Base-by-base conservation (phyloP, 805 yeast genomes). In the Nakazawaea wyomingensis region DNA sequence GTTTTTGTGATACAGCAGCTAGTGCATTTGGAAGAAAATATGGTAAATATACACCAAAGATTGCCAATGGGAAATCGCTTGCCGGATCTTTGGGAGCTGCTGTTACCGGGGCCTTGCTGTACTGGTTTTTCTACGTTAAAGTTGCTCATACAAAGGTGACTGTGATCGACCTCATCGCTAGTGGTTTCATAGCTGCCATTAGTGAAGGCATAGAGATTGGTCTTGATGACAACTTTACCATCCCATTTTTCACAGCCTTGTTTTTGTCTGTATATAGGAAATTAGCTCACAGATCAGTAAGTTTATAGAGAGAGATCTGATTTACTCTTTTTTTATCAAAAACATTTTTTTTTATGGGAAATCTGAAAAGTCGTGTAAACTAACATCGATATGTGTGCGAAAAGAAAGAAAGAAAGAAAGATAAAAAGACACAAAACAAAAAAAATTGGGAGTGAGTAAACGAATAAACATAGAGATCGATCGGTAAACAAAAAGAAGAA, bases 1-100 rank as follows among this genome's bases (percentile, higher is more conserved):
- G 96, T 56, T 93, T 98, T 98, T 89, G 96, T 4, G 99, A 93
- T 58, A 88, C 98, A 8, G 91, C 97, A 2, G 99, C 99, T 2
- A 87, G 96, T 3, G 87, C 96, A 0, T 65, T 90, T 56, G 99
- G 99, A 31, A 74, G 99, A 51, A 76, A 75, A 43, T 91, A 66
- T 60, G 98, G 98, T 7, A 74, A 84, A 54, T 72, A 82, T 50
- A 87, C 96, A 6, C 95, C 95, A 32, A 80, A 82, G 55, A 61
- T 91, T 17, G 72, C 83, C 5, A 69, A 74, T 48, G 77, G 78
- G 48, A 93, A 93, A 62, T 85, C 96, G 3, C 66, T 93, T 36
- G 96, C 96, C 1, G 99, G 99, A 0, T 82, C 93, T 1, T 41
- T 80, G 19, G 98, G 96, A 19, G 96, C 98, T 4, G 86, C 86